Evolutionary conservation across 1,284 basidiomycete species (phyloP).

Genomic region (Pterulicium gracile): DNA sequence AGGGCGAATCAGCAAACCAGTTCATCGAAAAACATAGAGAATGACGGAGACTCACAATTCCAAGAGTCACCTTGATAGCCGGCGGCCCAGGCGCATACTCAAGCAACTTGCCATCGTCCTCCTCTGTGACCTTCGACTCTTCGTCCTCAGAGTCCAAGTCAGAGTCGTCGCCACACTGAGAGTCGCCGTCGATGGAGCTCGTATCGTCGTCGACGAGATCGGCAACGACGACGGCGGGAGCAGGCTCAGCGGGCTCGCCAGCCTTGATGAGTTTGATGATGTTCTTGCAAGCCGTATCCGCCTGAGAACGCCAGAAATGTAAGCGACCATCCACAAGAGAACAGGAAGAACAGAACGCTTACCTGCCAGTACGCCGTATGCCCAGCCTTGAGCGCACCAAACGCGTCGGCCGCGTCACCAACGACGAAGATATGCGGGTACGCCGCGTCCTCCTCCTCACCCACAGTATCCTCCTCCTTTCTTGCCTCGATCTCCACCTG

Average conservation of each 20-base stretch:
- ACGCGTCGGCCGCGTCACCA: slow-evolving; percentile 63
- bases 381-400: slow-evolving; percentile 59
- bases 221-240: neutral
- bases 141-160: slow-evolving; percentile 1
- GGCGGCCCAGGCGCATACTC: slow-evolving; percentile 41
- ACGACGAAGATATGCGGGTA: slow-evolving; percentile 56
- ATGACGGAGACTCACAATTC: slow-evolving; percentile 32
- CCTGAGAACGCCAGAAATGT: slow-evolving; percentile 19
- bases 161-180: slow-evolving; percentile 2
- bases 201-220: neutral
- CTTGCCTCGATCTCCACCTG: slow-evolving; percentile 19
- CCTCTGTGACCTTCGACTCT: neutral
- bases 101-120: slow-evolving; percentile 32
- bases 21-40: neutral
- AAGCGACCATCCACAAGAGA: neutral
- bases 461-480: slow-evolving; percentile 8
- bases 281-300: slow-evolving; percentile 42
- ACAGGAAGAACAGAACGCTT: slow-evolving; percentile 2
- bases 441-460: slow-evolving; percentile 18
- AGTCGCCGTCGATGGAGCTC: neutral
- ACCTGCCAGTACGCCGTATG: slow-evolving; percentile 60
- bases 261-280: slow-evolving; percentile 33
- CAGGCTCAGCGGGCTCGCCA: slow-evolving; percentile 5
- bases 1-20: slow-evolving; percentile 16
- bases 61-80: slow-evolving; percentile 64